Conservation (phyloP, 257 asterid species). For the Perilla frutescens region DNA sequence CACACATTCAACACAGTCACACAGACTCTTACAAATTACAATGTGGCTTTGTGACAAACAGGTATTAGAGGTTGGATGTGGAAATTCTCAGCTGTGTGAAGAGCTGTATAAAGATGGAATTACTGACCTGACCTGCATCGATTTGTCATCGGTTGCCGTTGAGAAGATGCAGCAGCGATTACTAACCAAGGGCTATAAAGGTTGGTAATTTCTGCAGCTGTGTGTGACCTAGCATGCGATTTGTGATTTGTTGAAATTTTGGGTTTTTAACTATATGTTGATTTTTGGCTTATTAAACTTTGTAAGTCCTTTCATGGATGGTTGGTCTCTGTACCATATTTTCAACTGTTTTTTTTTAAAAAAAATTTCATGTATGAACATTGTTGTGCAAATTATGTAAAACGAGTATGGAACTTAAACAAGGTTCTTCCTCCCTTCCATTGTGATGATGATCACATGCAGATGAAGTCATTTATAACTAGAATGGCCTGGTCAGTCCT, state of each 20-base stretch:
- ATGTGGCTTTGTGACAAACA: slow-evolving; percentile 36
- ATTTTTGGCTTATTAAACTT: too few species aligned
- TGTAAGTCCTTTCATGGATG: too few species aligned
- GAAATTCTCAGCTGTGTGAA: slow-evolving; percentile 89
- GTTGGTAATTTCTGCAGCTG: slow-evolving; percentile 36
- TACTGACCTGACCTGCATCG: slow-evolving; percentile 86
- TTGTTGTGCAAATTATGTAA: too few species aligned
- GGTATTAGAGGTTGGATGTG: slow-evolving; percentile 98
- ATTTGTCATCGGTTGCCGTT: slow-evolving; percentile 87
- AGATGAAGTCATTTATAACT: too few species aligned
- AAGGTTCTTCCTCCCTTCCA: too few species aligned
- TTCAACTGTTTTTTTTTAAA: too few species aligned
- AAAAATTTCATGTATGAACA: too few species aligned
- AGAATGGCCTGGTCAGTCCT: too few species aligned
- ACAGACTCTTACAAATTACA: not conserved
- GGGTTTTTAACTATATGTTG: not conserved
- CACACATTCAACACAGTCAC: not conserved
- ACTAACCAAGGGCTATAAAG: slow-evolving; percentile 73
- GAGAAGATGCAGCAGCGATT: slow-evolving; percentile 81
- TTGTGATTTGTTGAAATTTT: not conserved
- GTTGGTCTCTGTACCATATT: too few species aligned
- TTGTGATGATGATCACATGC: too few species aligned
- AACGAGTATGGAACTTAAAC: too few species aligned
- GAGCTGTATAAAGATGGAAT: slow-evolving; percentile 78
- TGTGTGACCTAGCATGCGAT: not conserved